phyloP scores from a whole-genome alignment of 2,329 filamentous ascomycete genomes.

The Gnomoniopsis smithogilvyi region DNA sequence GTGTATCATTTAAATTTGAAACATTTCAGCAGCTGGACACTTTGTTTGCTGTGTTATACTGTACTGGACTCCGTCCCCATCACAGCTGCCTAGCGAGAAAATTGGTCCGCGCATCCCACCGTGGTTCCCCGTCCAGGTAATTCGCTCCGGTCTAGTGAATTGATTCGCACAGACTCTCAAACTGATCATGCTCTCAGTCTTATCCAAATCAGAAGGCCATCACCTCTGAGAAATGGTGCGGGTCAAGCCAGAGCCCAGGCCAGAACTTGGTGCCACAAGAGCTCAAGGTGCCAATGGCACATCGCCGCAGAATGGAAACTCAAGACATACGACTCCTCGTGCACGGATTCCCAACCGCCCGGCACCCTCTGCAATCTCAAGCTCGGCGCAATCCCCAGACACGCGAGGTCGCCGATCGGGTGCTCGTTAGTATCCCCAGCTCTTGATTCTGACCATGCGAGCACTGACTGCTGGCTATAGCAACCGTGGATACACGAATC shows the following conservation, averaged over 20 bases:
- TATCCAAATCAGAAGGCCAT: not conserved
- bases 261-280: conserved; percentile 7
- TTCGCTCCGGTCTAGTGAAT: no score
- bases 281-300: not conserved
- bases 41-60: no score
- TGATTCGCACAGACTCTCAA: no score
- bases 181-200: not conserved
- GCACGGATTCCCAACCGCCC: conserved; percentile 6
- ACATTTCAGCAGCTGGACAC: no score
- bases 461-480: conserved; percentile 18
- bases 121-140: no score
- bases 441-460: no score
- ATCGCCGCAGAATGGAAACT: not conserved
- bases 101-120: no score
- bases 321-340: conserved; percentile 5
- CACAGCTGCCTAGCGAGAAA: no score
- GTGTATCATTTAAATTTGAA: no score
- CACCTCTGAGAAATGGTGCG: no score
- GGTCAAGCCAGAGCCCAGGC: not conserved
- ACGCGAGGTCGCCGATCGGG: conserved; percentile 20
- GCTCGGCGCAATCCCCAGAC: conserved; percentile 7
- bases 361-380: conserved; percentile 6
- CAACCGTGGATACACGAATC: conserved; percentile 26
- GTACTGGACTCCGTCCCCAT: no score
- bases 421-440: conserved; percentile 22